Conservation (phyloP, 108 stramenopile genomes). For the Mediolabrus comicus region DNA sequence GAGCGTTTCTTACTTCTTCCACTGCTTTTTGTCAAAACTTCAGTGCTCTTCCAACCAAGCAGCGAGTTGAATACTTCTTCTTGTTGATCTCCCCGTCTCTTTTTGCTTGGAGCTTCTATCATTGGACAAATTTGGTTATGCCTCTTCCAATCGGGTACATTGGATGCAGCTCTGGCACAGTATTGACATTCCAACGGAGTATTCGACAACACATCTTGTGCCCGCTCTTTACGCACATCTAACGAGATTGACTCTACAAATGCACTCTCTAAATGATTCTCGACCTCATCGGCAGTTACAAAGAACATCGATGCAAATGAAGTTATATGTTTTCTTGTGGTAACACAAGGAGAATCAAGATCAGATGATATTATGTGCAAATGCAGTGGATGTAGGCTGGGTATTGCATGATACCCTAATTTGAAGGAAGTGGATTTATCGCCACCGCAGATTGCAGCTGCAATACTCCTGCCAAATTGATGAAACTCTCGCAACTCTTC, state of each 20-base stretch:
- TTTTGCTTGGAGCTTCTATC: not conserved
- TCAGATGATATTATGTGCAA: conserved; percentile 32
- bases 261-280: conserved; percentile 27
- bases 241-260: conserved; percentile 5
- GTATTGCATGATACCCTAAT: conserved; percentile 29
- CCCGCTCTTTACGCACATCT: conserved; percentile 11
- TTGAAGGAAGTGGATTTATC: conserved; percentile 4
- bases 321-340: conserved; percentile 6
- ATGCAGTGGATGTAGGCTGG: conserved; percentile 32
- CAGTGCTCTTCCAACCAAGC: conserved; percentile 15
- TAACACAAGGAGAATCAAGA: conserved; percentile 21
- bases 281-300: conserved; percentile 9
- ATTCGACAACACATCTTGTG: not conserved
- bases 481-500: conserved; percentile 28
- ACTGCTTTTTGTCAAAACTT: not conserved
- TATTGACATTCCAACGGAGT: conserved; percentile 9
- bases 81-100: not conserved
- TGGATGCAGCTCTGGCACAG: conserved; percentile 8
- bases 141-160: conserved; percentile 29
- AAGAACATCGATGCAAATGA: conserved; percentile 29
- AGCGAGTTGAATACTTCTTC: conserved; percentile 11
- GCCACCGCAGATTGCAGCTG: not conserved
- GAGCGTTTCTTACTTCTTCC: not conserved
- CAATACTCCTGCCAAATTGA: conserved; percentile 8
- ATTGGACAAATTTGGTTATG: conserved; percentile 15